phyloP scores from a whole-genome alignment of 129 eudicot species.

The Silybum marianum region DNA sequence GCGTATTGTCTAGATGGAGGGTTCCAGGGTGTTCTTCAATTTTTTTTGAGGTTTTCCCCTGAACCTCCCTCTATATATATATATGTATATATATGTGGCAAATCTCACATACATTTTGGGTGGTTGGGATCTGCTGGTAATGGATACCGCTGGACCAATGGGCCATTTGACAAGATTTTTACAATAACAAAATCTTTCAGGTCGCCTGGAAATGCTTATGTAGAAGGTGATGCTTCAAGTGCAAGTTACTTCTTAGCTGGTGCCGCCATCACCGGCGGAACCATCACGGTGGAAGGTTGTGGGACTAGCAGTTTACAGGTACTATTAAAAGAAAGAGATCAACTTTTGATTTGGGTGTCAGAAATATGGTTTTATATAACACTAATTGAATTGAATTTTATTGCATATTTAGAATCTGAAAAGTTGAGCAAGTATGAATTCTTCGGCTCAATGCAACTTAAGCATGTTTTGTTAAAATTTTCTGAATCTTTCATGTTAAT shows the following conservation, averaged over 20 bases:
- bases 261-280: conserved; percentile 96
- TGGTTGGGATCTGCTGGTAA: not conserved
- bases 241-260: conserved; percentile 99
- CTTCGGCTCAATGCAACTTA: not conserved
- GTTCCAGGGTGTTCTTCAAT: too few relatives aligned
- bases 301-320: conserved; percentile 99
- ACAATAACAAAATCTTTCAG: conserved; percentile 33
- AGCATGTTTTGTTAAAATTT: not conserved
- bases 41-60: too few relatives aligned
- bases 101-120: not conserved
- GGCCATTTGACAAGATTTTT: not conserved
- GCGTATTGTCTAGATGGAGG: too few relatives aligned
- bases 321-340: conserved; percentile 5
- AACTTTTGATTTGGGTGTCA: not conserved
- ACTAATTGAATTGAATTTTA: not conserved
- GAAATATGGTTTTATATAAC: not conserved
- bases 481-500: not conserved
- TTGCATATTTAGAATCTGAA: not conserved
- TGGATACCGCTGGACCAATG: not conserved
- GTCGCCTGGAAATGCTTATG: conserved; percentile 95
- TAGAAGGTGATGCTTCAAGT: conserved; percentile 98
- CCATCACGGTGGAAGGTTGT: conserved; percentile 94
- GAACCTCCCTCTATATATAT: too few relatives aligned
- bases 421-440: not conserved
- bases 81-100: not conserved